phyloP scores from a whole-genome alignment of 1,139 yeast species.

The Nadsonia commutata region DNA sequence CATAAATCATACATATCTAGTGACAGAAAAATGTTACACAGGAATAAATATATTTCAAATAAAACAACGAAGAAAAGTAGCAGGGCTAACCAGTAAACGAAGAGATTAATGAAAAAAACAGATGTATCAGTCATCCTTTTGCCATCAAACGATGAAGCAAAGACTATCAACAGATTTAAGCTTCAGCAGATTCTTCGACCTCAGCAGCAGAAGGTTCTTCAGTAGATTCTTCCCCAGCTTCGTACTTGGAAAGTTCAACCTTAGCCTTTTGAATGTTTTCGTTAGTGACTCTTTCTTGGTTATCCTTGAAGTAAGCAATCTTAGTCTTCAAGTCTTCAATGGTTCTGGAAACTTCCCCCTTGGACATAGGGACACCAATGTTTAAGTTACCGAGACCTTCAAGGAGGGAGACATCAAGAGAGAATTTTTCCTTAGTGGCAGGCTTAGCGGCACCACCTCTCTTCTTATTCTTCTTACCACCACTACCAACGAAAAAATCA shows the following conservation, averaged over 20 bases:
- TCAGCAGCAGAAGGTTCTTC: conserved; percentile 4
- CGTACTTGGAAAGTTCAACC: conserved; percentile 54
- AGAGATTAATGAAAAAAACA: too few relatives aligned
- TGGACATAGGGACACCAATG: conserved; percentile 65
- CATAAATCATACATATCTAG: too few relatives aligned
- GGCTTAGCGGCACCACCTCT: conserved; percentile 17
- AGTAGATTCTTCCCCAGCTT: conserved; percentile 10
- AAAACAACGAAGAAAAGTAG: too few relatives aligned
- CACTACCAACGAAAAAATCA: conserved; percentile 37
- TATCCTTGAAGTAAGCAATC: conserved; percentile 50
- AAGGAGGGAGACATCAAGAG: conserved; percentile 70
- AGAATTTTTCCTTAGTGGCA: conserved; percentile 33
- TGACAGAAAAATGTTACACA: too few relatives aligned
- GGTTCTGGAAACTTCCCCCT: conserved; percentile 58
- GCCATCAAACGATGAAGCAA: too few relatives aligned
- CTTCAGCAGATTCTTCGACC: background rate
- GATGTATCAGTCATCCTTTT: too few relatives aligned
- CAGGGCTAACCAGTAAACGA: too few relatives aligned
- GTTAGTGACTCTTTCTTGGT: conserved; percentile 73
- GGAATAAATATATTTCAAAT: too few relatives aligned
- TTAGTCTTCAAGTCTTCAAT: conserved; percentile 60
- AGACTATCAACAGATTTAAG: too few relatives aligned
- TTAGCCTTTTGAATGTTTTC: conserved; percentile 62
- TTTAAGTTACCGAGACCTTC: conserved; percentile 65
- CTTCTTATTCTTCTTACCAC: conserved; percentile 40